Evolutionary conservation across 208 protist species (phyloP).

Genomic region (Vickermania spadyakhi): DNA sequence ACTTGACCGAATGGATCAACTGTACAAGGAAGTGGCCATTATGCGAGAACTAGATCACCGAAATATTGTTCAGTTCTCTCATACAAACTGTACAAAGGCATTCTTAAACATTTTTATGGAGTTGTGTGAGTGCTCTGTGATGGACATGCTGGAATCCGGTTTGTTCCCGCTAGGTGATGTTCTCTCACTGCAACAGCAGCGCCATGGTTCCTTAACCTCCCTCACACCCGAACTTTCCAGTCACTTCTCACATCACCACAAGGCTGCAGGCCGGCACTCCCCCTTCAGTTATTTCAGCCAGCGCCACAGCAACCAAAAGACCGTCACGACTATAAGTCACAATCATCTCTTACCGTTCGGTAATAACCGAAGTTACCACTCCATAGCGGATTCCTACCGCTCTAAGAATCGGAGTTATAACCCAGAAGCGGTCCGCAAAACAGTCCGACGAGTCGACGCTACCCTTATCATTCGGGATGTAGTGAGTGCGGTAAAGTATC

Average conservation of each 20-base stretch:
- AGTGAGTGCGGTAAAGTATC: conserved; percentile 41
- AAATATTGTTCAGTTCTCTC: conserved; percentile 71
- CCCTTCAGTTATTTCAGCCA: too few relatives aligned
- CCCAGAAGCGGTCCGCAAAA: conserved; percentile 1
- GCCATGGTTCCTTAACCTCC: not conserved
- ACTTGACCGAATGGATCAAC: conserved; percentile 40
- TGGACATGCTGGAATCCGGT: not conserved
- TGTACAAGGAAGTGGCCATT: conserved; percentile 69
- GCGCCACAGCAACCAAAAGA: too few relatives aligned
- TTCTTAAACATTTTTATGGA: conserved; percentile 80
- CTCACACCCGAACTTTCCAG: not conserved
- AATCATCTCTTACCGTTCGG: not conserved
- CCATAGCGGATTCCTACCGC: not conserved
- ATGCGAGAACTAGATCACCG: conserved; percentile 63
- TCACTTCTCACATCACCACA: not conserved
- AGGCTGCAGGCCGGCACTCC: not conserved
- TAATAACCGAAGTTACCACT: not conserved
- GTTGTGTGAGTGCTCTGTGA: conserved; percentile 48
- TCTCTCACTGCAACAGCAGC: too few relatives aligned
- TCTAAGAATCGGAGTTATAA: not conserved
- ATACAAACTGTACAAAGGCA: conserved; percentile 51
- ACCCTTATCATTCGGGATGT: conserved; percentile 59
- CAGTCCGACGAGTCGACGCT: not conserved
- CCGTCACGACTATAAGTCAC: not conserved
- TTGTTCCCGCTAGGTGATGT: not conserved